Evolutionary conservation across 148 eudicot species (phyloP), one percentile per base, ranked within the genome.

Genomic region (Fagopyrum tataricum): DNA sequence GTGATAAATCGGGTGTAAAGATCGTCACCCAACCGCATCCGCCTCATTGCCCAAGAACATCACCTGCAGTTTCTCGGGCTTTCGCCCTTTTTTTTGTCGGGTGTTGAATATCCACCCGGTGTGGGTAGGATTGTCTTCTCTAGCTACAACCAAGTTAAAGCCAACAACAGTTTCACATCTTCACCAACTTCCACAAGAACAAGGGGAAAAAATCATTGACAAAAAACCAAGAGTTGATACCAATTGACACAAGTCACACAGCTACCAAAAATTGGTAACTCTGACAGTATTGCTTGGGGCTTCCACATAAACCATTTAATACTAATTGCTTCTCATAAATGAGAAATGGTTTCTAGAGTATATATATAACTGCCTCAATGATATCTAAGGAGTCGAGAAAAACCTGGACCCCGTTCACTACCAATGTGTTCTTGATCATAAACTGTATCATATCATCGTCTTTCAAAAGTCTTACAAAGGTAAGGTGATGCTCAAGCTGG

Each of bases 401-500:
- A 52, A 52, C 58, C 58, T 52, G 58, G 18, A n/a, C n/a, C n/a
- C n/a, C n/a, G n/a, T n/a, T n/a, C n/a, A n/a, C n/a, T n/a, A n/a
- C n/a, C n/a, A 52, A 52, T n/a, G 58, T 21, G 18, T 0, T 52
- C 21, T 52, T n/a, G 58, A 52, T 52, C 23, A 52, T 52, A 17
- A 52, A 18, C 5, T 52, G 4, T 17, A 52, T 18, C 21, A 52
- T 17, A 52, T 18, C 9, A 8, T 64, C 68, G 15, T 5, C 40
- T 64, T 24, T 24, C 31, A 46, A 44, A 44, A 13, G 73, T 70
- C 53, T 14, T 17, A 67, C 39, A 7, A 44, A 46, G 73, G 37
- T 44, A 64, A 64, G 73, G 21, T 46, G 6, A 24, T n/a, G 51
- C 10, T 49, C 43, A 72, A 51, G 74, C 74, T 23, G 62, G 61